A percentile compares a stretch with the other conserved stretches of the same genome.
phyloP scores from a whole-genome alignment of 2,329 filamentous ascomycete species.

The Penicillium sp. region DNA sequence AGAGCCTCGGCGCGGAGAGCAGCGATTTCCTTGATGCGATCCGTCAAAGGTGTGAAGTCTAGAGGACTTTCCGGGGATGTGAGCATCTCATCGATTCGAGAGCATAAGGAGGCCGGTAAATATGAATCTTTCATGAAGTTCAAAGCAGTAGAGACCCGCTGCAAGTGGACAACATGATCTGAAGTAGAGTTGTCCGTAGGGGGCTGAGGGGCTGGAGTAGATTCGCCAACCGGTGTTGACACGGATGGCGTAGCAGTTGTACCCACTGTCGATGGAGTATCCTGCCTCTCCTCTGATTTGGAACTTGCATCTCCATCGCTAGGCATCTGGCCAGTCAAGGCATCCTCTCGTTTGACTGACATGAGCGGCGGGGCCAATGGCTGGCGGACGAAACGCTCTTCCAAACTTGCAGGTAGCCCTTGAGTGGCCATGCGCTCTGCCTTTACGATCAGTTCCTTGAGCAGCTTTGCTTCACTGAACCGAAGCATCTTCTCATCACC shows the following conservation, averaged over 20 bases:
- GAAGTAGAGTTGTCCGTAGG: slow-evolving; percentile 33
- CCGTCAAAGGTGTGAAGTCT: slow-evolving; percentile 72
- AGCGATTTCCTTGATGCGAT: slow-evolving; percentile 69
- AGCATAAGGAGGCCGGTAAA: slow-evolving; percentile 44
- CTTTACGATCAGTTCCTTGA: slow-evolving; percentile 69
- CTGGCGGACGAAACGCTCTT: slow-evolving; percentile 79
- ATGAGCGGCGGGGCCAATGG: slow-evolving; percentile 76
- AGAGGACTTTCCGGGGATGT: slow-evolving; percentile 47
- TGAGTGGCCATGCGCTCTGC: slow-evolving; percentile 68
- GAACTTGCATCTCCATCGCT: slow-evolving; percentile 31
- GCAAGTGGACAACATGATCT: slow-evolving; percentile 46
- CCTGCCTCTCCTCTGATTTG: slow-evolving; percentile 32
- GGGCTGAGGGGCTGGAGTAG: slow-evolving; percentile 44
- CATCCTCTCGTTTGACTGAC: slow-evolving; percentile 65
- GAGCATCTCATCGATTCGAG: slow-evolving; percentile 44
- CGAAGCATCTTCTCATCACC: slow-evolving; percentile 86
- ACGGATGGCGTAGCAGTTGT: slow-evolving; percentile 41
- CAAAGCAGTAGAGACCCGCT: slow-evolving; percentile 55
- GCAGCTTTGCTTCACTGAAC: slow-evolving; percentile 72
- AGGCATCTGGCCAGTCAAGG: slow-evolving; percentile 28
- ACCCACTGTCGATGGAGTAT: slow-evolving; percentile 36
- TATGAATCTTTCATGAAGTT: slow-evolving; percentile 57
- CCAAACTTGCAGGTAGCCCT: slow-evolving; percentile 77
- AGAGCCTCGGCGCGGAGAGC: slow-evolving; percentile 72
- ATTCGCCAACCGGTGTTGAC: slow-evolving; percentile 43